Evolutionary conservation across 2,329 filamentous ascomycete species (phyloP), one percentile per base, ranked within the genome.

Genomic region (Dactylellina drechsleri): DNA sequence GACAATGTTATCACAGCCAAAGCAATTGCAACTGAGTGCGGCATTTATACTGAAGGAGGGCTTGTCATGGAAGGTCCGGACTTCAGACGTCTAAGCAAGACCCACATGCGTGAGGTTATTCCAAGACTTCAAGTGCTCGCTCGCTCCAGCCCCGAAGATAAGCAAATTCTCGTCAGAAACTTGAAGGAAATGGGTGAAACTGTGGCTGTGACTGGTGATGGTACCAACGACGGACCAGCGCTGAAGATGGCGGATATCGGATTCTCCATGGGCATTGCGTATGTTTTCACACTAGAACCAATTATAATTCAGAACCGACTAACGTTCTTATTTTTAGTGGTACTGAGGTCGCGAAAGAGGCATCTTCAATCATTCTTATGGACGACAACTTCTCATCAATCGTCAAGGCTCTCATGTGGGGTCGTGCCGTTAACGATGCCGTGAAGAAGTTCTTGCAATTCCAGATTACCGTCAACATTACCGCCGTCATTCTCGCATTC

Each of bases 11-110:
- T 88, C 18, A 93, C 91, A 20, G 91, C 90, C 7, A 87, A 87
- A 59, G 91, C 91, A 1, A 93, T 93, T 78, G 90, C 91, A 1
- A 85, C 84, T 7, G 89, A 92, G 72, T 93, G 91, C 77, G 91
- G 91, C 58, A 91, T 92, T 70, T 85, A 86, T 81, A 85, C 83
- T 2, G 81, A 83, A 54, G 57, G 53, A 50, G 88, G 86, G 4
- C 82, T 89, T 72, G 86, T 89, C 57, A 90, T 91, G 88, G 89
- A 91, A 82, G 89, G 89, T 0, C 89, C 88, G 8, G 85, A 84
- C 45, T 91, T 91, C 82, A 85, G 89, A 49, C 86, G 87, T 70
- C 84, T 91, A 15, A 85, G 84, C 8, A 84, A 88, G 43, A 82
- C 83, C 4, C 85, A 89, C 76, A 88, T 90, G 84, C 85, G 87